Evolutionary conservation across 495 filamentous ascomycete species (phyloP).

Genomic region (Penicillium bialowiezense): DNA sequence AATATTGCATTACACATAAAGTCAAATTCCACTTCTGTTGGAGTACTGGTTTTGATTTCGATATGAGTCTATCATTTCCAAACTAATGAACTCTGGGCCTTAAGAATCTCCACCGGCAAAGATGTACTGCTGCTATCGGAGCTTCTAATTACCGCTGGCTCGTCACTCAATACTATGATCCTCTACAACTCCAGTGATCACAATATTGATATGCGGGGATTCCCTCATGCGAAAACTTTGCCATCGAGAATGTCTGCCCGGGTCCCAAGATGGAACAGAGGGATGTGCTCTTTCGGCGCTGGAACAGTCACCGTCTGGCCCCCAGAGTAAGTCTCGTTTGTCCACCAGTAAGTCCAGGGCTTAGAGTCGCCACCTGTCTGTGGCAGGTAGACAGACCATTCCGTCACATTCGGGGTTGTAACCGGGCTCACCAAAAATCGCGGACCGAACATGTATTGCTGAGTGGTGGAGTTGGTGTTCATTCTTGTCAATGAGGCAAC

Average conservation of each 20-base stretch:
- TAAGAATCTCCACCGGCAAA: too few relatives aligned
- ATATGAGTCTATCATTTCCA: too few relatives aligned
- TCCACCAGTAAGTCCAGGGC: slow-evolving; percentile 32
- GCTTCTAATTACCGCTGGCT: too few relatives aligned
- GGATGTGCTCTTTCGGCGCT: slow-evolving; percentile 24
- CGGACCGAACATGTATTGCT: slow-evolving; percentile 35
- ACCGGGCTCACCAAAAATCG: slow-evolving; percentile 24
- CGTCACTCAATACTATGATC: too few relatives aligned
- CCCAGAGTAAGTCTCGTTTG: slow-evolving; percentile 24
- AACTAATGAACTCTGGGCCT: too few relatives aligned
- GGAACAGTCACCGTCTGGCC: slow-evolving; percentile 22
- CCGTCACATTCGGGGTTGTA: slow-evolving; percentile 21
- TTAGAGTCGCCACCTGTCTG: slow-evolving; percentile 9
- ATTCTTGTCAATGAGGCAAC: slow-evolving; percentile 13
- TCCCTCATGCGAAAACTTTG: slow-evolving; percentile 15
- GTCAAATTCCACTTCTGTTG: too few relatives aligned
- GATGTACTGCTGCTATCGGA: too few relatives aligned
- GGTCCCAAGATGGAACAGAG: slow-evolving; percentile 22
- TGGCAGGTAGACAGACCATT: slow-evolving; percentile 31
- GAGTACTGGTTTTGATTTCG: too few relatives aligned
- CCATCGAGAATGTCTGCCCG: slow-evolving; percentile 19
- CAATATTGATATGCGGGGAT: too few relatives aligned
- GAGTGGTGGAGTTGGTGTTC: slow-evolving; percentile 23
- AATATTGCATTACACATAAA: too few relatives aligned
- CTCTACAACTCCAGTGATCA: too few relatives aligned